Base-by-base conservation (phyloP, 2,329 filamentous ascomycete genomes). In the Macrophomina tecta region DNA sequence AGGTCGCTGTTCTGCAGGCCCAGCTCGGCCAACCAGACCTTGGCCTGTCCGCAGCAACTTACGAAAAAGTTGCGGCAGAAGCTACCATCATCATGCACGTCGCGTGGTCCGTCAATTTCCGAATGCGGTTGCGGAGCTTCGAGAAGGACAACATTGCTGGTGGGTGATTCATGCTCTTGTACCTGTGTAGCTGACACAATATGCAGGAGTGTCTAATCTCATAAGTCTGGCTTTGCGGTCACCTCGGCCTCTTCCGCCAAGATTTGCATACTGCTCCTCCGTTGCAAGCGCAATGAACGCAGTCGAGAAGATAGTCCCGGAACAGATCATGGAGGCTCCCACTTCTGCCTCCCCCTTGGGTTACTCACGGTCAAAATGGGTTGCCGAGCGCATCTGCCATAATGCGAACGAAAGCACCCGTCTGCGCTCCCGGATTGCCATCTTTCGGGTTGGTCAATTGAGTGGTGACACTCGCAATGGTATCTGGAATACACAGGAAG, bases 81-180 rank as follows among this genome's bases (percentile, higher is more conserved):
- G 76, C 81, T 1, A 85, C 84, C 1, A 74, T 82, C 2, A 79
- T 92, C 18, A 83, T 91, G 65, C 88, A 90, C 73, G 81, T 87
- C 7, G 87, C 87, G 23, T 90, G 88, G 88, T 81, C 84, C 1
- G 88, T 90, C 18, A 90, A 90, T 75, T 90, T 90, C 78, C 84
- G 83, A 32, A 79, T 87, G 64, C 81, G 83, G 4, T 78, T 90
- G 1, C 76, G 76, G 46, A 86, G 83, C 68, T 90, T 90, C 70
- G 82, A 82, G 56, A 79, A 80, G 46, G 82, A 86, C 68, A 83
- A 84, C 69, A 83, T 89, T 38, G 76, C 79, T 4, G 83, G 61
- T 64, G 23, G 42, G 48, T 23, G 9, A 48, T 11, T 3, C 16
- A n/a, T 2, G 16, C 28, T 8, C 6, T 2, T 56, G 8, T 38